Base-by-base conservation (phyloP, 768 basidiomycete genomes). In the Lactifluus subvellereus region DNA sequence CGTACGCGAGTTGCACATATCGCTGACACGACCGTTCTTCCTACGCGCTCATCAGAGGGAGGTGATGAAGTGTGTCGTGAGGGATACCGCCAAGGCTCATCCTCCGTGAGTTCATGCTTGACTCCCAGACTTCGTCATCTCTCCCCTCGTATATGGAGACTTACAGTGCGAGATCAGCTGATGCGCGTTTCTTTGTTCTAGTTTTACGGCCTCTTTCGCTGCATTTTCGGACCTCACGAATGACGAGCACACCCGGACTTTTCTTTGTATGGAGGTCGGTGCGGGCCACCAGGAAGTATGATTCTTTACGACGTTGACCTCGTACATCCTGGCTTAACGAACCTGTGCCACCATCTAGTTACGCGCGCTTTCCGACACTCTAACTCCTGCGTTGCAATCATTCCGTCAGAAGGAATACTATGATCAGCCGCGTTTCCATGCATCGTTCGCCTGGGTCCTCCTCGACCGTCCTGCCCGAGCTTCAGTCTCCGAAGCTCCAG, bases 381-480 rank as follows among this genome's bases (percentile, higher is more conserved):
- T 97, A 45, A 77, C 80, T 5, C 86, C 88, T 1, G 76, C 79
- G 6, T 75, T 96, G 51, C 75, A 75, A 35, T 71, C 73, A 4
- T 76, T 92, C 38, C 85, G 87, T 57, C 88, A 95, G 67, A 85
- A 87, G 66, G 80, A 82, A 60, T 97, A 91, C 74, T 96, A 98
- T 74, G 69, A 76, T 38, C 76, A 83, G 37, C 93, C 95, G 20
- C 83, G 86, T 50, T 97, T 94, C 70, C 95, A 98, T 71, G 82
- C 89, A 13, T 95, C 93, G 2, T 84, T 97, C 59, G 92, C 86
- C 10, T 97, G 95, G 94, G 84, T 86, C 14, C 78, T 93, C 49
- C 81, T 92, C 54, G 77, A 82, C 38, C 64, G 65, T 20, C 57
- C 55, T 3, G 1, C 27, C 27, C 27, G 27, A 27, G 14, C 59